These are phyloP conservation scores for Echeveria elegans DNA, from an alignment of 164 flowering plant species.

Conservation along the genomic window DNA sequence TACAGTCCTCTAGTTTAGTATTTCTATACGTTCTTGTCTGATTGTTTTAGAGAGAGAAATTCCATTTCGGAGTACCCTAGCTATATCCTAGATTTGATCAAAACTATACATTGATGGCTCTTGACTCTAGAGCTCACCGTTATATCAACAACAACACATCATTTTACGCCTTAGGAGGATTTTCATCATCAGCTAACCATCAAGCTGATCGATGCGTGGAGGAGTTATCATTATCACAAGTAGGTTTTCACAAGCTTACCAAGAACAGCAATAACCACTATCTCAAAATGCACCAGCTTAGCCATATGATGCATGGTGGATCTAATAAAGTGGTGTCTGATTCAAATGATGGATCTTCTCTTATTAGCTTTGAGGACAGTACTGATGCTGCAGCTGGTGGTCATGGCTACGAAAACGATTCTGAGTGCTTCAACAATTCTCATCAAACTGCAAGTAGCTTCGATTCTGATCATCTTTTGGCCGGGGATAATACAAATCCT, in stretches of 20 bases:
- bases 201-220: not conserved
- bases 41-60: not conserved
- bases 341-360: not conserved
- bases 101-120: conserved; percentile 2
- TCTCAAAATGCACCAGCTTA: not conserved
- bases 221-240: not conserved
- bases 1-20: conserved; percentile 3
- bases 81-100: not conserved
- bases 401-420: not conserved
- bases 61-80: not conserved
- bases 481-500: not conserved
- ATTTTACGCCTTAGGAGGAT: not conserved
- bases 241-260: not conserved
- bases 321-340: not conserved
- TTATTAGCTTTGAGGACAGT: not conserved
- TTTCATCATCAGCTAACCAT: not conserved
- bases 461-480: not conserved
- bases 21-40: not conserved
- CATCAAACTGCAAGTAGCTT: not conserved
- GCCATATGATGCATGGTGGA: not conserved
- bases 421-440: conserved; percentile 4
- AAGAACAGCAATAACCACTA: not conserved
- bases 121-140: not conserved
- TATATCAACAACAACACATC: not conserved
- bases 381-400: conserved; percentile 2